Evolutionary conservation across 78 protist genomes (phyloP), one percentile per base, ranked within the genome.

Genomic region (Dictyostelium firmibasis): DNA sequence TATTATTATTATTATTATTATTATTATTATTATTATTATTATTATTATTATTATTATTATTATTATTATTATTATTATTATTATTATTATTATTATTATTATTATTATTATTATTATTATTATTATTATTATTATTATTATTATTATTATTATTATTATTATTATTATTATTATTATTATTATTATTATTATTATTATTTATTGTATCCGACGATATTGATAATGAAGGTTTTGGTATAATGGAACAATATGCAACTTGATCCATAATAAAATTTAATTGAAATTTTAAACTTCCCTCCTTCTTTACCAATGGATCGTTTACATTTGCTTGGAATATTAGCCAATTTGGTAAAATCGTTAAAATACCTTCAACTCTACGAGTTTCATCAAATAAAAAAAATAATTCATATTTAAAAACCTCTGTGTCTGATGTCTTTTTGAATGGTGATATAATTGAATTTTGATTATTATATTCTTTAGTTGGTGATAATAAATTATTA

Each of bases 181-280:
- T 20, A 44, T 44, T 44, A 50, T 50, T 50, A 50, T 50, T 50
- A 16, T 20, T 3, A 44, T 44, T 44, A 44, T 2, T 18, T n/a
- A n/a, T 29, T 69, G 9, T 0, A 29, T 29, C 64, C 35, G 29
- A 41, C 31, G 38, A 81, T 1, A 4, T 29, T 44, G 41, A 9
- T 11, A 36, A 20, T 53, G 70, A 10, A 33, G 44, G 29, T 57
- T 88, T 88, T 29, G 81, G 81, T 7, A 76, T 62, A n/a, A 89
- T 29, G 8, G 31, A 31, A 81, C 94, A 89, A 33, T 47, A 81
- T 23, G 69, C 18, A 16, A 89, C 78, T 31, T 81, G 76, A 35
- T 79, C 38, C 87, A 89, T 89, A 5, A 85, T 89, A 47, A 69
- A 89, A 76, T 89, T 50, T 29, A 89, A 35, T 81, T 89, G 94